These are phyloP conservation scores for Polysphondylium violaceum DNA, from an alignment of 78 protist genomes.

Conservation along the genomic window DNA sequence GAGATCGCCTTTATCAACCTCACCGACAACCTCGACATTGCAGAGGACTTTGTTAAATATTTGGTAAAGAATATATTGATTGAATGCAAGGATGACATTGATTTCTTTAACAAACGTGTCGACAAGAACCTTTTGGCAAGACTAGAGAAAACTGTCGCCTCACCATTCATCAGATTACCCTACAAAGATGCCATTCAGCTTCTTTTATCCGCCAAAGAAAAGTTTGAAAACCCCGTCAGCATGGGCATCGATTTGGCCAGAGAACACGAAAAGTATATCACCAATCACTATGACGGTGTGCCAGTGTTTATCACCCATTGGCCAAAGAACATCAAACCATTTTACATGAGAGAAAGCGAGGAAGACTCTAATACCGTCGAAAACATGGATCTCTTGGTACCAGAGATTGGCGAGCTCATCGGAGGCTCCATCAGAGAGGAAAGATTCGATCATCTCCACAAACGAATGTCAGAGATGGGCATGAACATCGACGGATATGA, in stretches of 20 bases:
- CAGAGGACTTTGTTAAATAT: constrained; percentile 79
- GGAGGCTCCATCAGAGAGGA: constrained; percentile 95
- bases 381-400: constrained; percentile 91
- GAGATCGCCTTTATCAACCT: constrained; percentile 90
- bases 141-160: constrained; percentile 11
- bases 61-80: constrained; percentile 16
- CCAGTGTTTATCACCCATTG: constrained; percentile 86
- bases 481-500: constrained; percentile 35
- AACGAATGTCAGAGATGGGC: neutral
- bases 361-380: constrained; percentile 74
- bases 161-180: constrained; percentile 53
- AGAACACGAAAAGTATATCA: constrained; percentile 91
- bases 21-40: constrained; percentile 80
- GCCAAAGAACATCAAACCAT: constrained; percentile 88
- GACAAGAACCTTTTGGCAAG: constrained; percentile 37
- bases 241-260: constrained; percentile 88
- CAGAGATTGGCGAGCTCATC: constrained; percentile 93
- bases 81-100: constrained; percentile 48
- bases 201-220: constrained; percentile 7
- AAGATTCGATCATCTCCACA: constrained; percentile 40
- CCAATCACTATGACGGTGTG: constrained; percentile 2
- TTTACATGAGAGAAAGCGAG: constrained; percentile 91
- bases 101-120: constrained; percentile 52
- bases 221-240: constrained; percentile 16
- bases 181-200: constrained; percentile 89